A percentile compares a stretch with the other conserved stretches of the same genome.
Conservation (phyloP, 139 green algal genomes). For the Raphidocelis subcapitata region DNA sequence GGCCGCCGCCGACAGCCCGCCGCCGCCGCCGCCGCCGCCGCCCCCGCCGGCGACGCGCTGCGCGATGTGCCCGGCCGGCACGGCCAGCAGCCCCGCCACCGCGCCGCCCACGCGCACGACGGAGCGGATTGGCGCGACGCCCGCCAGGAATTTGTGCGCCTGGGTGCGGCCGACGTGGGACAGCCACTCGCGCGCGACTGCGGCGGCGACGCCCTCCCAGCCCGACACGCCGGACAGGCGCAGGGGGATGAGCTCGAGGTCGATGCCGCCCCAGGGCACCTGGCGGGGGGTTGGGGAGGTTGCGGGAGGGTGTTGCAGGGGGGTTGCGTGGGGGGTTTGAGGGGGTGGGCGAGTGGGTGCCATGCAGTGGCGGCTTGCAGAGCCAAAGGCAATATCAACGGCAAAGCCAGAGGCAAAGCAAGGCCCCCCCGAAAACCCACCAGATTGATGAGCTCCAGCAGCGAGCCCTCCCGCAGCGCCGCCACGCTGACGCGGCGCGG, state of each 20-base stretch:
- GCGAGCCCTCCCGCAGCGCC: slow-evolving; percentile 50
- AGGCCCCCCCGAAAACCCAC: not conserved
- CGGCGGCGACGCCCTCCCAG: slow-evolving; percentile 52
- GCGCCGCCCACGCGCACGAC: slow-evolving; percentile 46
- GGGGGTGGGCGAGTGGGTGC: not conserved
- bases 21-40: not conserved
- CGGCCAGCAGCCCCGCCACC: slow-evolving; percentile 47
- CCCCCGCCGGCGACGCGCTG: not conserved
- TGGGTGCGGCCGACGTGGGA: slow-evolving; percentile 56
- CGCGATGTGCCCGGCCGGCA: slow-evolving; percentile 35
- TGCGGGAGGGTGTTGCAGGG: not conserved
- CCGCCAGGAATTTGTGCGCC: slow-evolving; percentile 72
- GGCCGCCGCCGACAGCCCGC: too few species aligned
- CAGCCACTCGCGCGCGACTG: slow-evolving; percentile 48
- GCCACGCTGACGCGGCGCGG: slow-evolving; percentile 58
- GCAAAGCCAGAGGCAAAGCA: not conserved
- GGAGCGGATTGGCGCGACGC: slow-evolving; percentile 60
- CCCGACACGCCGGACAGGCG: slow-evolving; percentile 53
- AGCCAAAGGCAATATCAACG: not conserved
- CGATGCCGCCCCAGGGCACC: slow-evolving; percentile 71
- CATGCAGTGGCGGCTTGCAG: too few species aligned
- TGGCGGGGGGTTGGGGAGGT: too few species aligned
- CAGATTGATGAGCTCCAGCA: slow-evolving; percentile 73
- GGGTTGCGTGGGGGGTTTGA: too few species aligned
- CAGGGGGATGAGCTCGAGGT: slow-evolving; percentile 49